Conservation (phyloP, 2,329 filamentous ascomycete species). For the Neurospora sp. region DNA sequence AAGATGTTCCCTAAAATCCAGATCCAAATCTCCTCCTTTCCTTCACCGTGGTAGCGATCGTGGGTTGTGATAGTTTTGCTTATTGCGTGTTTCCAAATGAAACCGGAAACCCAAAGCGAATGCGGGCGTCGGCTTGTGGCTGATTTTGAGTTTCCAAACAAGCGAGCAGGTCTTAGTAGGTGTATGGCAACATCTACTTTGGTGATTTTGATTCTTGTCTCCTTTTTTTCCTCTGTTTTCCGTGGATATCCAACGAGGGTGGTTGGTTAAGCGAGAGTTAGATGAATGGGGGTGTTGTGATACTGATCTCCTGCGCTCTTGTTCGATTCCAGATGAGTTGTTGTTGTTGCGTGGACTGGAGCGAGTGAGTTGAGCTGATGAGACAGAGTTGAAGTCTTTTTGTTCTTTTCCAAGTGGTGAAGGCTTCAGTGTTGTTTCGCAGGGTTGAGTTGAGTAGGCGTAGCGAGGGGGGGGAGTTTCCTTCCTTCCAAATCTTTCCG, state of each 20-base stretch:
- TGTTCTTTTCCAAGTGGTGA: not conserved
- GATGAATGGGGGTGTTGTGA: not conserved
- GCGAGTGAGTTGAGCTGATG: not conserved
- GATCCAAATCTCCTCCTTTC: not conserved
- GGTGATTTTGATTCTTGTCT: not conserved
- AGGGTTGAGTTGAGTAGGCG: not conserved
- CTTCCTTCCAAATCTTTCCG: conserved; percentile 13
- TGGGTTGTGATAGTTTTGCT: not conserved
- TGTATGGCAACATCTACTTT: not conserved
- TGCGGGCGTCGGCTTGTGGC: not conserved
- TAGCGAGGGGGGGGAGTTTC: not conserved
- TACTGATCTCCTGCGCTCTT: not conserved
- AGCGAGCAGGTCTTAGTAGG: not conserved
- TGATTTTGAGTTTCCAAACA: not conserved
- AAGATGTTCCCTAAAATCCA: not conserved
- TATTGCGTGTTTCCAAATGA: not conserved
- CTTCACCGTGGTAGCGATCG: not conserved
- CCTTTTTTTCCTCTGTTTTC: not conserved
- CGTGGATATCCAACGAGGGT: not conserved
- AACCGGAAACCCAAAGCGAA: not conserved
- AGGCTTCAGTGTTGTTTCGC: not conserved
- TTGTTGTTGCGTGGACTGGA: not conserved
- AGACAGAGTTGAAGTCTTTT: not conserved
- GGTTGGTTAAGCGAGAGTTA: not conserved
- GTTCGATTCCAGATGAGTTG: not conserved